Percentiles rank a stretch among this genome's conserved stretches.
phyloP scores from a whole-genome alignment of 2,329 filamentous ascomycete genomes.

The Xylaria arbuscula region DNA sequence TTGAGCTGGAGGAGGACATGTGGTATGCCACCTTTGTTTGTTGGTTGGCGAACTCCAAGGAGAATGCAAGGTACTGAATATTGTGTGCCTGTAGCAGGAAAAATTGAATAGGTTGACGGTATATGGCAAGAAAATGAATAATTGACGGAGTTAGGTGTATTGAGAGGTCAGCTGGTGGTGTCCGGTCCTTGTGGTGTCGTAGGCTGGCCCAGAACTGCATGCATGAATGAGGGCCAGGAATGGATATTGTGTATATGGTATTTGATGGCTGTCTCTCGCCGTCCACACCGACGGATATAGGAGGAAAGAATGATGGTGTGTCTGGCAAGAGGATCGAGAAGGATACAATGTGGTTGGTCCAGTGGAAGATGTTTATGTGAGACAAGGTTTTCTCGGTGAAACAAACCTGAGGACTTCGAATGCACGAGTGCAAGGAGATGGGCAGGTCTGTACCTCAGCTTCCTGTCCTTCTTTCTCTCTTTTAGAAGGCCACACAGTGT shows the following conservation, averaged over 20 bases:
- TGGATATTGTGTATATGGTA: background rate
- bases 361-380: conserved; percentile 17
- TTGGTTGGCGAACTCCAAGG: background rate
- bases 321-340: background rate
- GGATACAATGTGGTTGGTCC: conserved; percentile 12
- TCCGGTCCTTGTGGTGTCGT: background rate
- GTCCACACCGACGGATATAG: background rate
- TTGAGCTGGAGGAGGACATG: background rate
- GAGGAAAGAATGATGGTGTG: background rate
- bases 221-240: conserved; percentile 8
- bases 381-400: conserved; percentile 22
- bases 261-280: background rate
- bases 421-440: conserved; percentile 11
- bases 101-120: background rate
- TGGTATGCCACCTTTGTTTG: background rate
- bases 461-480: background rate
- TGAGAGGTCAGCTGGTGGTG: background rate
- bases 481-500: background rate
- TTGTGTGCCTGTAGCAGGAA: background rate
- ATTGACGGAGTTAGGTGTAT: background rate
- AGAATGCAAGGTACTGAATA: background rate
- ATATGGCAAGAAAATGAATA: conserved; percentile 13
- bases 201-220: background rate
- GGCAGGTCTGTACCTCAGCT: background rate
- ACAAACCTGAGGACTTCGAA: conserved; percentile 18